Base-by-base conservation (phyloP, 2,329 filamentous ascomycete genomes). In the Botrytis paeoniae region DNA sequence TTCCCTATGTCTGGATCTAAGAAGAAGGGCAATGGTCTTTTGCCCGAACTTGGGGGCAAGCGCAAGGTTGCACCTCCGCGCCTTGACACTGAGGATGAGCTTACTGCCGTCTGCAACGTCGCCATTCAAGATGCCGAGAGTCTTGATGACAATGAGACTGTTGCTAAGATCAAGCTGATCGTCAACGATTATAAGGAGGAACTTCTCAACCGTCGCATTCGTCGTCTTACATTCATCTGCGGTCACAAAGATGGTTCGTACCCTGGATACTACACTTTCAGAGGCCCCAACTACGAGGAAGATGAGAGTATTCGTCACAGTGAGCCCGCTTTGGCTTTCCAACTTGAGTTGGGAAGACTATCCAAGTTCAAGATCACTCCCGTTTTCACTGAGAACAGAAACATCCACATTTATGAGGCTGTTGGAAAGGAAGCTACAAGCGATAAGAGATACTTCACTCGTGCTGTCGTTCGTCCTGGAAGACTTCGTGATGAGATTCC, bases 351-450 rank as follows among this genome's bases (percentile, higher is more conserved):
- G 76, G 92, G 91, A 74, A 93, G 96, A 82, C 89, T 99, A 43
- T 93, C 92, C 80, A 98, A 98, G 86, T 99, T 99, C 89, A 91
- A 94, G 85, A 97, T 98, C 85, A 97, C 95, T 86, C 95, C 96
- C 3, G 94, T 99, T 69, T 99, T 99, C 85, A 98, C 96, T 0
- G 95, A 98, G 84, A 99, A 99, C 87, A 93, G 97, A 81, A 98
- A 97, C 84, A 98, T 99, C 77, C 96, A 99, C 86, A 95, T 99
- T 74, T 99, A 98, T 84, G 95, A 98, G 86, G 96, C 93, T 77
- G 86, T 97, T 79, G 96, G 96, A 81, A 99, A 98, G 87, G 93
- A 93, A 68, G 92, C 95, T 57, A 95, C 98, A 82, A 95, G 93
- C 73, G 96, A 99, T 84, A 98, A 98, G 89, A 92, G 96, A 78